These are phyloP conservation scores for Phyllosticta citribraziliensis DNA, from an alignment of 2,329 filamentous ascomycete species.

Conservation along the genomic window DNA sequence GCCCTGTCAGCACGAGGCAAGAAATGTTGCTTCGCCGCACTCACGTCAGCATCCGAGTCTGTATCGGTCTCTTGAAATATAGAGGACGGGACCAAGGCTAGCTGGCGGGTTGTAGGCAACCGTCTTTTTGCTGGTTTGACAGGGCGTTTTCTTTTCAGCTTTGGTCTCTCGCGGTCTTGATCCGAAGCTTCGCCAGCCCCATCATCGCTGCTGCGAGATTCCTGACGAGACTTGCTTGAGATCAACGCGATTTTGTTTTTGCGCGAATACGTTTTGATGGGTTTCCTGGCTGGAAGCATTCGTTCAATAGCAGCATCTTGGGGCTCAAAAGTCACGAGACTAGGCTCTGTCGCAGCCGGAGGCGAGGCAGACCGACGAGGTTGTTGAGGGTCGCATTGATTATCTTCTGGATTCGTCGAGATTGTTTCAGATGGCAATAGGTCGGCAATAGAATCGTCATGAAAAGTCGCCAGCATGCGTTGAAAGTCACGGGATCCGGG, in stretches of 20 bases:
- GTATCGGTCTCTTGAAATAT: not conserved
- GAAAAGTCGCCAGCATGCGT: not conserved
- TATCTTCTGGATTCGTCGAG: not conserved
- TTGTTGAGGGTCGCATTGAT: not conserved
- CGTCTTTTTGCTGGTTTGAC: conserved; percentile 14
- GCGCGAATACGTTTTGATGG: not conserved
- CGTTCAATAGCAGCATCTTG: not conserved
- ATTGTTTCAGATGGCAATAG: not conserved
- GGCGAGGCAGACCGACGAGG: not conserved
- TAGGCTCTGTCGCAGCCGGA: not conserved
- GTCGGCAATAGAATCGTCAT: not conserved
- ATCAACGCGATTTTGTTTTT: not conserved
- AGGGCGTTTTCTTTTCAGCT: not conserved
- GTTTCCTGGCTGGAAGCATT: not conserved
- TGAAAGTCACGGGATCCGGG: not conserved
- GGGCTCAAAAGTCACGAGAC: not conserved
- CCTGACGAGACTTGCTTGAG: not conserved
- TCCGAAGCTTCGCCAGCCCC: not conserved
- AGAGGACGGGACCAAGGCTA: conserved; percentile 18
- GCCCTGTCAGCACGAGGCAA: not conserved
- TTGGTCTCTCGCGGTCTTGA: not conserved
- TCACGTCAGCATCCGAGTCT: conserved; percentile 8
- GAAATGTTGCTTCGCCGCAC: not conserved
- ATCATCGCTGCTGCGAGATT: not conserved
- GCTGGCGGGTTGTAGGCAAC: conserved; percentile 18